Conservation (phyloP, 1,284 basidiomycete species). For the Ceratobasidium sp. region DNA sequence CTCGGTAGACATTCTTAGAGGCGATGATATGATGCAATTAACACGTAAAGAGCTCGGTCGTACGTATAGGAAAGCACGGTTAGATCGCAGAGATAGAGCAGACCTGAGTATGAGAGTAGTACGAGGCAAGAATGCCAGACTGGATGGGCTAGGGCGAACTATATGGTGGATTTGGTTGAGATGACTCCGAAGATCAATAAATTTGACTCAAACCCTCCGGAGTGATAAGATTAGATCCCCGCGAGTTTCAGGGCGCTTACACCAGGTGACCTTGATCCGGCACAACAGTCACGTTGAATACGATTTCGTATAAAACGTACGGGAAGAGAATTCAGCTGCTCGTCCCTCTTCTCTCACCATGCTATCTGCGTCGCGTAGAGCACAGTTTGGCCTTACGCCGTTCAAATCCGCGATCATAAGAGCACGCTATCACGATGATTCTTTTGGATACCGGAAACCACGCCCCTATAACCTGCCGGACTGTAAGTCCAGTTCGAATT, state of each 20-base stretch:
- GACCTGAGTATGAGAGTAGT: background rate
- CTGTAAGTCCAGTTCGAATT: conserved; percentile 59
- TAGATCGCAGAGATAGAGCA: background rate
- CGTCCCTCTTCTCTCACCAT: conserved; percentile 1
- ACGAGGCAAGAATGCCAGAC: conserved; percentile 15
- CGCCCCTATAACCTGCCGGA: conserved; percentile 71
- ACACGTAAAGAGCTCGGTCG: background rate
- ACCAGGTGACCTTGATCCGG: conserved; percentile 35
- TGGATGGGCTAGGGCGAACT: conserved; percentile 9
- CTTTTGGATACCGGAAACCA: conserved; percentile 78
- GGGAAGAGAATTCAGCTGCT: background rate
- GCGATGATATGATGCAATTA: background rate
- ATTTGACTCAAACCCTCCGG: background rate
- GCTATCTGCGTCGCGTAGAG: conserved; percentile 25
- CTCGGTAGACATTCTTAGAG: conserved; percentile 21
- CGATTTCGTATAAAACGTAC: background rate
- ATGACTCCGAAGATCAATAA: conserved; percentile 16
- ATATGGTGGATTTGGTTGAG: background rate
- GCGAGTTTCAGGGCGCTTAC: background rate
- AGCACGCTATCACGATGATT: conserved; percentile 74
- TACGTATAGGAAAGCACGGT: background rate
- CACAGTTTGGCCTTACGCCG: conserved; percentile 14
- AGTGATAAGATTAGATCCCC: conserved; percentile 4
- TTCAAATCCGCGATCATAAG: conserved; percentile 17
- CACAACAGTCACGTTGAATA: conserved; percentile 11